Conservation (phyloP, 371 early-diverging fungal species). For the Mortierella sp. region DNA sequence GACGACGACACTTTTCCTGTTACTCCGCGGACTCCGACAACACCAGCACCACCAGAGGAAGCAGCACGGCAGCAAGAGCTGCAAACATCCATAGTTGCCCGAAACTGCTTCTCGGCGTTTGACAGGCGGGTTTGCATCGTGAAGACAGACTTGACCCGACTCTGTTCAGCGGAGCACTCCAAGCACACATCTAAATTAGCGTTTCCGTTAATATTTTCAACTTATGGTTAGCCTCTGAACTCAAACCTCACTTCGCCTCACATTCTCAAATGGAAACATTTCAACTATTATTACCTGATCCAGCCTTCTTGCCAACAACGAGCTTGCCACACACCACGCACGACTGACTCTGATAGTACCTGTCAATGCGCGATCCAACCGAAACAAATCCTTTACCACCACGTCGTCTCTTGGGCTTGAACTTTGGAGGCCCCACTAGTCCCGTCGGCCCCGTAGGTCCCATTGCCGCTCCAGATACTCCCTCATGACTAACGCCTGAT, state of each 20-base stretch:
- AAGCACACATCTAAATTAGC: constrained; percentile 25
- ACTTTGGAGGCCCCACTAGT: constrained; percentile 14
- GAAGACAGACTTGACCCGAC: constrained; percentile 20
- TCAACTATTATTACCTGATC: constrained; percentile 18
- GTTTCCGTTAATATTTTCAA: neutral
- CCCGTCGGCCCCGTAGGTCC: neutral
- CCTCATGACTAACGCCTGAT: neutral
- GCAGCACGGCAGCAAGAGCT: constrained; percentile 46
- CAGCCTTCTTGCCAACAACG: constrained; percentile 23
- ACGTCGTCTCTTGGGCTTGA: constrained; percentile 35
- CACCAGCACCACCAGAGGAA: constrained; percentile 23
- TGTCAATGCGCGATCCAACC: constrained; percentile 44
- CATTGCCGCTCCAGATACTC: no score
- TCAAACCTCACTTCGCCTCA: neutral
- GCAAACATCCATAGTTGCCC: constrained; percentile 43
- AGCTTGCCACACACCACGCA: constrained; percentile 38
- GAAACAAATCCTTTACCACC: constrained; percentile 49
- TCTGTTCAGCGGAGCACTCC: constrained; percentile 33
- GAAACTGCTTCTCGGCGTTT: constrained; percentile 39
- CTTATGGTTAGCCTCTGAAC: neutral
- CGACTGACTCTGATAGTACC: constrained; percentile 51
- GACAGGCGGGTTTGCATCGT: constrained; percentile 33
- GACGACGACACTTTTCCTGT: neutral
- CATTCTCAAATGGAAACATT: neutral
- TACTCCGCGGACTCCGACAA: neutral